Evolutionary conservation across 140 eudicot species (phyloP).

Genomic region (Flaveria floridana): DNA sequence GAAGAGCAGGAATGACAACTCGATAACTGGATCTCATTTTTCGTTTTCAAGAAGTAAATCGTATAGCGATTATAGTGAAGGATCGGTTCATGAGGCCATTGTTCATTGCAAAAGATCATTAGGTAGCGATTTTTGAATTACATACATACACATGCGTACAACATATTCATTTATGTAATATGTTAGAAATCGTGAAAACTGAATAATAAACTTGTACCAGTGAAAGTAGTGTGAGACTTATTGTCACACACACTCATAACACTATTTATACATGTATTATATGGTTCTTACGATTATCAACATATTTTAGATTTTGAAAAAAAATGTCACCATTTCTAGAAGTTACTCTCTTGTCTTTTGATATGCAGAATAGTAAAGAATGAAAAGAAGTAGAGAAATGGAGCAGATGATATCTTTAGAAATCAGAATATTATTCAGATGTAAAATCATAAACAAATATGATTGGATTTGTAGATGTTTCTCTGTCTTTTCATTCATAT

Average conservation of each 20-base stretch:
- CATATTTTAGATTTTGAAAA: too few species aligned
- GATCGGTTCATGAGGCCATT: conserved; percentile 65
- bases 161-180: too few species aligned
- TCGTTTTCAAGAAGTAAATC: conserved; percentile 20
- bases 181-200: too few species aligned
- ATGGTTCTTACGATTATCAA: too few species aligned
- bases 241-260: too few species aligned
- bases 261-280: too few species aligned
- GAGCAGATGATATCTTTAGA: neutral
- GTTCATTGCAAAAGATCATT: conserved; percentile 76
- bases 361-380: conserved; percentile 37
- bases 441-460: conserved; percentile 7
- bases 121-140: conserved; percentile 31
- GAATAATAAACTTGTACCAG: too few species aligned
- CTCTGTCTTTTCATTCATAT: neutral
- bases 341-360: neutral
- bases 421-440: conserved; percentile 4
- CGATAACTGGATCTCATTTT: conserved; percentile 32
- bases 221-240: too few species aligned
- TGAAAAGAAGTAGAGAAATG: neutral
- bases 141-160: too few species aligned
- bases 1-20: conserved; percentile 41
- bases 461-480: neutral
- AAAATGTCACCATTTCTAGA: neutral
- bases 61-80: conserved; percentile 40